phyloP scores from a whole-genome alignment of 2,329 filamentous ascomycete species.

The Purpureocillium takamizusanense region DNA sequence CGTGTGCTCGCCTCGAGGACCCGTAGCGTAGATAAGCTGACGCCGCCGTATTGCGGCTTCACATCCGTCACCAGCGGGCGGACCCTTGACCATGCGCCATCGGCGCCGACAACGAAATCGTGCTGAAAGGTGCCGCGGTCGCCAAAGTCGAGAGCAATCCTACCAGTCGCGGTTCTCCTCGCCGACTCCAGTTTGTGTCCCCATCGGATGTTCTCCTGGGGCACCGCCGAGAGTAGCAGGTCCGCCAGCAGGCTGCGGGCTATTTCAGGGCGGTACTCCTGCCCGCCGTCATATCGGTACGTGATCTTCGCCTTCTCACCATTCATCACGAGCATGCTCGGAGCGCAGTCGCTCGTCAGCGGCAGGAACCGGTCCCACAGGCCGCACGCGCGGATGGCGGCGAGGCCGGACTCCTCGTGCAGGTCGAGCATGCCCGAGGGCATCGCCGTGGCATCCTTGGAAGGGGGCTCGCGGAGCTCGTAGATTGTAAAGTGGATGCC shows the following conservation, averaged over 20 bases:
- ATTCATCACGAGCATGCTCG: slow-evolving; percentile 13
- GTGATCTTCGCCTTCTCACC: slow-evolving; percentile 16
- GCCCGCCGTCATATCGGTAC: slow-evolving; percentile 11
- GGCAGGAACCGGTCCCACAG: slow-evolving; percentile 32
- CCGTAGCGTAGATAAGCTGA: slow-evolving; percentile 25
- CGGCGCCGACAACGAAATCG: slow-evolving; percentile 10
- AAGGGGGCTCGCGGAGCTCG: slow-evolving; percentile 21
- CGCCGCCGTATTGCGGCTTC: slow-evolving; percentile 27
- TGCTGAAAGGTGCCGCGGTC: slow-evolving; percentile 6
- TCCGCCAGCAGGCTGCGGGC: slow-evolving; percentile 22
- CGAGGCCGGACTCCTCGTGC: slow-evolving; percentile 33
- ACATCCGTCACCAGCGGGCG: slow-evolving; percentile 23
- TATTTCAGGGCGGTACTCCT: slow-evolving; percentile 25
- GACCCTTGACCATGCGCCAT: slow-evolving; percentile 17
- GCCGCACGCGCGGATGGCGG: slow-evolving; percentile 32
- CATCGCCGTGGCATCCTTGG: slow-evolving; percentile 12
- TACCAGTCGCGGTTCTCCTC: neutral
- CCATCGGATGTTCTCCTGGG: slow-evolving; percentile 27
- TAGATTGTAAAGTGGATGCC: slow-evolving; percentile 24
- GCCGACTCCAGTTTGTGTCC: slow-evolving; percentile 3
- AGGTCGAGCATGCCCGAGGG: slow-evolving; percentile 39
- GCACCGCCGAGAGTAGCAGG: slow-evolving; percentile 22
- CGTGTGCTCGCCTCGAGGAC: slow-evolving; percentile 20
- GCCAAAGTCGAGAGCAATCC: neutral
- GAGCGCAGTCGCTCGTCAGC: slow-evolving; percentile 20